Evolutionary conservation across 2,329 filamentous ascomycete species (phyloP), one percentile per base, ranked within the genome.

Genomic region (Ascosphaera apis): DNA sequence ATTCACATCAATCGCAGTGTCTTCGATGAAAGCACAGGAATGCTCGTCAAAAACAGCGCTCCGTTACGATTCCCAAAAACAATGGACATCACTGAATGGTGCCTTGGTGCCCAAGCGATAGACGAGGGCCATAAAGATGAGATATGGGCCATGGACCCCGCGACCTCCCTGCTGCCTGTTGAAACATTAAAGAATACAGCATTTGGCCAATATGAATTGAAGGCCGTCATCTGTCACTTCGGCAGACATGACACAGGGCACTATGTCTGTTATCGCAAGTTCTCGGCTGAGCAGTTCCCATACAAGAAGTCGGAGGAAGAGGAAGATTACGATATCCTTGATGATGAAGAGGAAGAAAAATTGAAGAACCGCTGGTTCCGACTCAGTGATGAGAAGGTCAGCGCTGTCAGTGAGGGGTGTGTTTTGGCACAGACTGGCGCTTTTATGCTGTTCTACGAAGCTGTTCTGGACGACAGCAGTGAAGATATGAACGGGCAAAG

Each of bases 391-490:
- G 80, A 92, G 40, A 74, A 77, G 42, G 84, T 95, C 5, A 69
- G 64, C 41, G 64, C 69, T 43, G 76, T 84, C 16, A 68, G 68
- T 15, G 80, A 92, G 50, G 65, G 74, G 8, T 66, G 67, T 18
- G 79, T 91, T 0, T 58, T 88, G 35, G 65, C 63, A 2, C 76
- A 91, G 45, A 73, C 73, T 0, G 82, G 81, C 1, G 86, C 84
- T 0, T 95, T 95, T 50, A 95, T 98, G 86, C 66, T 95, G 1
- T 95, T 95, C 53, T 98, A 95, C 52, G 86, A 98, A 51, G n/a
- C n/a, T n/a, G n/a, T 28, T 28, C 8, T 28, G n/a, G n/a, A n/a
- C n/a, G n/a, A n/a, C n/a, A n/a, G 17, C 31, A 16, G 17, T 33
- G 31, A 33, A 33, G 15, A n/a, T 16, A 33, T 33, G 6, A 15